Conservation (phyloP, 1,284 basidiomycete genomes). For the Apiotrichum veenhuisii region DNA sequence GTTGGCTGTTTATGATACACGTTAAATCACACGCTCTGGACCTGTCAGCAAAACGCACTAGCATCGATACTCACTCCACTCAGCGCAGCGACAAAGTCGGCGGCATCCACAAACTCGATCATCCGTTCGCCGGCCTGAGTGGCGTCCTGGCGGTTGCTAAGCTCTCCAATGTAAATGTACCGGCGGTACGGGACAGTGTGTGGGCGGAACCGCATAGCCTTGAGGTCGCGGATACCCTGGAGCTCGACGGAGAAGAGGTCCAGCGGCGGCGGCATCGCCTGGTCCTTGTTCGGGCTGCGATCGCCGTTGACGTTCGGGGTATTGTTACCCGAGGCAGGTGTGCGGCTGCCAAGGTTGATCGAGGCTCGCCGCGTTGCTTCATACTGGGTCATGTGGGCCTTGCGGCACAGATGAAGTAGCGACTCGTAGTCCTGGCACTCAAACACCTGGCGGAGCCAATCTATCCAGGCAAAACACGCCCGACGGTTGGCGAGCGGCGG, state of each 20-base stretch:
- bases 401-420: constrained; percentile 22
- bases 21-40: no score
- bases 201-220: constrained; percentile 26
- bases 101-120: constrained; percentile 29
- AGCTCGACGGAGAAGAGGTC: constrained; percentile 20
- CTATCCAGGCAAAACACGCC: constrained; percentile 24
- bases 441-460: constrained; percentile 24
- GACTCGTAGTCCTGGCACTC: constrained; percentile 14
- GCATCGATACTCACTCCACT: constrained; percentile 18
- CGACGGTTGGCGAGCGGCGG: constrained; percentile 19
- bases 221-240: constrained; percentile 27
- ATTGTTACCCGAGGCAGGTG: not conserved
- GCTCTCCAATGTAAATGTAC: constrained; percentile 32
- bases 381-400: not conserved
- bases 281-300: not conserved
- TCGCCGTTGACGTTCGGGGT: not conserved
- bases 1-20: not conserved
- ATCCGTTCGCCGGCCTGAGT: constrained; percentile 1
- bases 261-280: not conserved
- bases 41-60: not conserved
- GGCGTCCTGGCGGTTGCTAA: constrained; percentile 6
- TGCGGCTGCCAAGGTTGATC: no score
- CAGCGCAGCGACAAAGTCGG: constrained; percentile 31
- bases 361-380: not conserved
- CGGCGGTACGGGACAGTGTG: constrained; percentile 32